Base-by-base conservation (phyloP, 176 grass and related monocot genomes). In the Phoenix roebelenii region DNA sequence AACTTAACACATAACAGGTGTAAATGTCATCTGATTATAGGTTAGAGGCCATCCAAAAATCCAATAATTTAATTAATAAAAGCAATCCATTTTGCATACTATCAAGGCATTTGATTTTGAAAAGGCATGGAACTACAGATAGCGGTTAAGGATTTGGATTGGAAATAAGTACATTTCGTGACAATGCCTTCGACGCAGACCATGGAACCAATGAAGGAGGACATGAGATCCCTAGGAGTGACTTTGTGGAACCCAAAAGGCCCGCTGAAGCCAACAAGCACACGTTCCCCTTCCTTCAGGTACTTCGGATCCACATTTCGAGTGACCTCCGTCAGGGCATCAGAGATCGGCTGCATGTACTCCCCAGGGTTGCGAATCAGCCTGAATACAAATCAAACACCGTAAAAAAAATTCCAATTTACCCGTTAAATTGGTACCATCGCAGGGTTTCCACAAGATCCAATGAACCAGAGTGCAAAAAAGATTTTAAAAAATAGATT, bases 181-280 rank as follows among this genome's bases (percentile, higher is more conserved):
- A 98, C 78, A 51, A 98, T 98, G 52, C 93, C 93, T 72, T 98
- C 87, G 6, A 98, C 87, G 59, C 93, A 98, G 69, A 98, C 93
- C 93, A 98, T 88, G 51, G 87, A 85, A 10, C 93, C 93, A 3
- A 98, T 98, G 76, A 98, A 92, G 65, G 87, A 85, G 5, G 93
- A 98, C 87, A 98, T 98, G 55, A 98, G 93, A 60, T 98, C 93
- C 75, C 93, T 88, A 2, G 93, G 87, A 3, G 93, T 98, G 65
- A 98, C 81, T 76, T 80, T 92, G 66, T 92, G 87, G 81, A 88
- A 98, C 7, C 93, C 93, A 35, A 98, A 98, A 1, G 87, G 93
- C 0, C 93, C 93, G 10, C 81, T 85, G 65, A 98, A 98, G 0
- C 93, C 93, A 51, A 98, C 93, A 12, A 92, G 74, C 19, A 92